Evolutionary conservation across 1,139 yeast genomes (phyloP).

Genomic region (Debaryomyces udenii): DNA sequence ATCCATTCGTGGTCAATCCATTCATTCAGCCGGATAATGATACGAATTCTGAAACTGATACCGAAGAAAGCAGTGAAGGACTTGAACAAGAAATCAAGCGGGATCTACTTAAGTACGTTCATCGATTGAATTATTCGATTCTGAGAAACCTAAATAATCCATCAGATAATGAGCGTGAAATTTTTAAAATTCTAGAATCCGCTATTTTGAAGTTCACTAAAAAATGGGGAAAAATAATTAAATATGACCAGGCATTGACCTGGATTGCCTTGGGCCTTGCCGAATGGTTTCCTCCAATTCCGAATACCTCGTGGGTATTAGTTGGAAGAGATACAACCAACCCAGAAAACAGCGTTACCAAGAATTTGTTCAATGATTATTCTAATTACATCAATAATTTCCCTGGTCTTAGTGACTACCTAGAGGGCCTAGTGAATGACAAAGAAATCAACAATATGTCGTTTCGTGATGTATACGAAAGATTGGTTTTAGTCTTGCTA

Average conservation of each 20-base stretch:
- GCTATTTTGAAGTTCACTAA: constrained; percentile 65
- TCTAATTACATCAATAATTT: constrained; percentile 46
- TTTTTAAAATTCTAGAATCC: constrained; percentile 60
- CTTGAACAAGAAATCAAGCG: constrained; percentile 41
- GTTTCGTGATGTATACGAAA: constrained; percentile 73
- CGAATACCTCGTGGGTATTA: constrained; percentile 46
- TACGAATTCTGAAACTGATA: constrained; percentile 10
- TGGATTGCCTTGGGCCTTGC: constrained; percentile 90
- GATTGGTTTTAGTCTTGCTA: constrained; percentile 71
- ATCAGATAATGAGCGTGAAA: constrained; percentile 44
- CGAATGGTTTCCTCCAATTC: constrained; percentile 81
- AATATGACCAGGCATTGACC: constrained; percentile 78
- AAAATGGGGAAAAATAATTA: constrained; percentile 79
- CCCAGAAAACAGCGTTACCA: constrained; percentile 29
- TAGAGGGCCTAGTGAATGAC: constrained; percentile 32
- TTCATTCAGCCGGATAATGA: constrained; percentile 61
- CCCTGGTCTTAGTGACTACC: constrained; percentile 30
- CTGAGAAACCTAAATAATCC: constrained; percentile 8
- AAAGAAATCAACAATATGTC: constrained; percentile 40
- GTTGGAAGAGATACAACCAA: constrained; percentile 41
- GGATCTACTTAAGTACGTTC: constrained; percentile 58
- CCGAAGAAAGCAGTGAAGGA: constrained; percentile 24
- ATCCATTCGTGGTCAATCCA: constrained; percentile 82
- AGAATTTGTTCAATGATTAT: constrained; percentile 51
- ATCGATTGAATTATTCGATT: constrained; percentile 34